Evolutionary conservation across 2,329 filamentous ascomycete species (phyloP).

Genomic region (Fusarium staphyleae): DNA sequence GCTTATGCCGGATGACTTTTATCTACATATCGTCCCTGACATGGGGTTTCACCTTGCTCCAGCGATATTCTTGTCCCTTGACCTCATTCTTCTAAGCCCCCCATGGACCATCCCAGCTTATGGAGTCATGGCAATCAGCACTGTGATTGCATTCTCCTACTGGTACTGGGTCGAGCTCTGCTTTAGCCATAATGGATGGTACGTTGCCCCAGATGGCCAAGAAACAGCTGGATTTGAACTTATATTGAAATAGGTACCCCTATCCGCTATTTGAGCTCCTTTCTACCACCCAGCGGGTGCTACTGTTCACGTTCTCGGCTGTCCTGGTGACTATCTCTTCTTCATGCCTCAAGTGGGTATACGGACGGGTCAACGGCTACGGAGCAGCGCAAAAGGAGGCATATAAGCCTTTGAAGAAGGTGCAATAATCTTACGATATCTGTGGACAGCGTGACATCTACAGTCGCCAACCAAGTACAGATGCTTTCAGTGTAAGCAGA

Average conservation of each 20-base stretch:
- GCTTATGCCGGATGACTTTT: conserved; percentile 61
- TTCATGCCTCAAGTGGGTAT: conserved; percentile 71
- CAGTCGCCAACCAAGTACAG: neutral
- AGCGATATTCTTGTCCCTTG: conserved; percentile 67
- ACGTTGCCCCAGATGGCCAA: conserved; percentile 39
- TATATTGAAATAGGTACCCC: conserved; percentile 67
- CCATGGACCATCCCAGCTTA: conserved; percentile 72
- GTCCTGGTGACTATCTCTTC: conserved; percentile 76
- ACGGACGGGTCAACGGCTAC: conserved; percentile 70
- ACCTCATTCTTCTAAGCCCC: conserved; percentile 73
- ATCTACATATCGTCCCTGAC: conserved; percentile 64
- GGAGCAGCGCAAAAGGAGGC: conserved; percentile 45
- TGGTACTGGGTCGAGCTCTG: conserved; percentile 82
- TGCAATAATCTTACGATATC: conserved; percentile 31
- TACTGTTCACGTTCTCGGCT: conserved; percentile 75
- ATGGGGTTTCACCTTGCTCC: conserved; percentile 72
- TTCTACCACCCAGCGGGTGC: conserved; percentile 67
- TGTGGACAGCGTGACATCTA: neutral
- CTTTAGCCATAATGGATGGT: conserved; percentile 71
- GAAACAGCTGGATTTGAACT: conserved; percentile 1
- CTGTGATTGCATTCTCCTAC: conserved; percentile 68
- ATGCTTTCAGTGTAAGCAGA: neutral
- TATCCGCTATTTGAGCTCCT: conserved; percentile 84
- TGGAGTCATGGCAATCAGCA: conserved; percentile 65
- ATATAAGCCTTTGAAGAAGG: conserved; percentile 44